phyloP scores from a whole-genome alignment of 306 rosid species.

The Glycyrrhiza uralensis region DNA sequence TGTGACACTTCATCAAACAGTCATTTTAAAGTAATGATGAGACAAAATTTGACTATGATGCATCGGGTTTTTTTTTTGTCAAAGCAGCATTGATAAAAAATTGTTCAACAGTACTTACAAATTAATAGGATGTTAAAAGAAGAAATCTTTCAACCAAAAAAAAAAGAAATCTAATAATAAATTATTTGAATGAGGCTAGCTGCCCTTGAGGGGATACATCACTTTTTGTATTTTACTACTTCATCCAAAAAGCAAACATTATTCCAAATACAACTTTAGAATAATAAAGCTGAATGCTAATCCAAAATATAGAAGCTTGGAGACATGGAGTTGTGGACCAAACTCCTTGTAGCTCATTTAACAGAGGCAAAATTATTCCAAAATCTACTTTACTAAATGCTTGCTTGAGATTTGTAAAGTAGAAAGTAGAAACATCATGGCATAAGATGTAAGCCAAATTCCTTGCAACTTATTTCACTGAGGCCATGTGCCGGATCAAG shows the following conservation, averaged over 20 bases:
- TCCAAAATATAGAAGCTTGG: background rate
- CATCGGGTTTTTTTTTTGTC: too few relatives aligned
- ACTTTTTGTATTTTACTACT: background rate
- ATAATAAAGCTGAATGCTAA: background rate
- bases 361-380: constrained; percentile 14
- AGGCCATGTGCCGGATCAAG: constrained; percentile 56
- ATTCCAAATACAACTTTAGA: background rate
- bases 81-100: too few relatives aligned
- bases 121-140: too few relatives aligned
- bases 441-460: background rate
- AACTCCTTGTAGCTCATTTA: background rate
- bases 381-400: background rate
- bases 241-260: background rate
- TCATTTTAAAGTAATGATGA: too few relatives aligned
- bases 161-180: too few relatives aligned
- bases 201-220: background rate
- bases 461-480: constrained; percentile 4
- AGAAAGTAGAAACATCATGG: background rate
- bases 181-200: too few relatives aligned
- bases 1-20: too few relatives aligned
- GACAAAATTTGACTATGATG: too few relatives aligned
- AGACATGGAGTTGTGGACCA: background rate
- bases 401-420: background rate
- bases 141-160: too few relatives aligned
- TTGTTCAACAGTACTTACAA: too few relatives aligned